phyloP scores from a whole-genome alignment of 1,284 basidiomycete genomes.

The Fomitopsis palustris region DNA sequence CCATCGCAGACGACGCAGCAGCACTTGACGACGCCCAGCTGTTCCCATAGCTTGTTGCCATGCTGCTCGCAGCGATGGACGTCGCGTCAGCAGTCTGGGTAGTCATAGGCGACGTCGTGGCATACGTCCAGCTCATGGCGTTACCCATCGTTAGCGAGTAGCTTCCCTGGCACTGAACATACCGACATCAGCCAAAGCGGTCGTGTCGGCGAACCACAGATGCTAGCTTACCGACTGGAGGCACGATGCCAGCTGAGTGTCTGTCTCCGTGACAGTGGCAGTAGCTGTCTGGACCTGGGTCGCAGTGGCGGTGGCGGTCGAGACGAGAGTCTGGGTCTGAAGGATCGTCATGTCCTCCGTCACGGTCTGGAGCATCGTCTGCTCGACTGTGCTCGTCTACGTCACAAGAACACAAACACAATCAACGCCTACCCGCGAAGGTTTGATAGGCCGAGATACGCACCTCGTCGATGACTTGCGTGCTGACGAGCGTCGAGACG shows the following conservation, averaged over 20 bases:
- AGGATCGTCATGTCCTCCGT: slow-evolving; percentile 34
- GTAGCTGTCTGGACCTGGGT: slow-evolving; percentile 24
- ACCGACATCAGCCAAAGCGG: slow-evolving; percentile 2
- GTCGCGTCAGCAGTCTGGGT: slow-evolving; percentile 11
- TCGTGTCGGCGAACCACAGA: background rate
- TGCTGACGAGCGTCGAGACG: slow-evolving; percentile 49
- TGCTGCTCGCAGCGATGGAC: background rate
- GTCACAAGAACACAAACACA: background rate
- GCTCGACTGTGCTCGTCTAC: slow-evolving; percentile 48
- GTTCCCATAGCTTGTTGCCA: background rate
- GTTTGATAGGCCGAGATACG: slow-evolving; percentile 6
- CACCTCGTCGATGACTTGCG: slow-evolving; percentile 56
- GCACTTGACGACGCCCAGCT: background rate
- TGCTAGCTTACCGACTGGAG: slow-evolving; percentile 3
- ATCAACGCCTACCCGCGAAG: background rate
- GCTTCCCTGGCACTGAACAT: slow-evolving; percentile 50
- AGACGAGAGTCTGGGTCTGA: slow-evolving; percentile 41
- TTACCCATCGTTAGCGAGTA: slow-evolving; percentile 52
- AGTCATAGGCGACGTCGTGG: slow-evolving; percentile 11
- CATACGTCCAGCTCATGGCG: slow-evolving; percentile 48
- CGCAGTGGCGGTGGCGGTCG: slow-evolving; percentile 36
- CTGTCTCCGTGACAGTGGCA: slow-evolving; percentile 33
- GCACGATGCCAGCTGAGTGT: slow-evolving; percentile 10
- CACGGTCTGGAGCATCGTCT: slow-evolving; percentile 41
- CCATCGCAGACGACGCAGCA: background rate